A percentile compares a stretch with the other conserved stretches of the same genome.
Conservation (phyloP, 2,329 filamentous ascomycete genomes). For the Ophiostoma sp. region DNA sequence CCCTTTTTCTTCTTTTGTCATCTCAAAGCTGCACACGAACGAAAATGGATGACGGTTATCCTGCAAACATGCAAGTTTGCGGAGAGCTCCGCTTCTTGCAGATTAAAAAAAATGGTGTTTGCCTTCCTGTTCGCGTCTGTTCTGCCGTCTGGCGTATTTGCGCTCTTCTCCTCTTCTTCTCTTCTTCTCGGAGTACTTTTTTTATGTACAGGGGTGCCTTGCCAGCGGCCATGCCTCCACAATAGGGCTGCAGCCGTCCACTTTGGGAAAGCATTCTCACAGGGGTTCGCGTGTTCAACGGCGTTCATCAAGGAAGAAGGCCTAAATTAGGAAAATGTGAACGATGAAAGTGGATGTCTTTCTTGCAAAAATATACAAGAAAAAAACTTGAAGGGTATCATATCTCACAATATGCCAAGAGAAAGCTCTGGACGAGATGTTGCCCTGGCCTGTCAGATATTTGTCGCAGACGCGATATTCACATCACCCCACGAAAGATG, state of each 20-base stretch:
- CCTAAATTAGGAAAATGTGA: neutral
- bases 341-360: neutral
- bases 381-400: no score
- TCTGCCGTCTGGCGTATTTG: neutral
- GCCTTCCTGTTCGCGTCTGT: neutral
- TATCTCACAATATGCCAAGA: neutral
- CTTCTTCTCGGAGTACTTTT: neutral
- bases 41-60: neutral
- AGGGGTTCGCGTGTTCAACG: neutral
- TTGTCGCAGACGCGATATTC: neutral
- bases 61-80: neutral
- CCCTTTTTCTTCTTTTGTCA: neutral
- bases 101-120: neutral
- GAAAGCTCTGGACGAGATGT: neutral
- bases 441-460: neutral
- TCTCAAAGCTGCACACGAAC: neutral
- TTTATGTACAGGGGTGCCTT: neutral
- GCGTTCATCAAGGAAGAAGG: neutral
- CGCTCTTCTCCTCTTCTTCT: neutral
- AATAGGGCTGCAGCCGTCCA: slow-evolving; percentile 17
- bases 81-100: neutral
- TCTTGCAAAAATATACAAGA: no score
- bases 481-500: neutral
- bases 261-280: neutral
- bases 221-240: neutral